Conservation (phyloP, 2,329 filamentous ascomycete genomes). For the Plenodomus lindquistii region DNA sequence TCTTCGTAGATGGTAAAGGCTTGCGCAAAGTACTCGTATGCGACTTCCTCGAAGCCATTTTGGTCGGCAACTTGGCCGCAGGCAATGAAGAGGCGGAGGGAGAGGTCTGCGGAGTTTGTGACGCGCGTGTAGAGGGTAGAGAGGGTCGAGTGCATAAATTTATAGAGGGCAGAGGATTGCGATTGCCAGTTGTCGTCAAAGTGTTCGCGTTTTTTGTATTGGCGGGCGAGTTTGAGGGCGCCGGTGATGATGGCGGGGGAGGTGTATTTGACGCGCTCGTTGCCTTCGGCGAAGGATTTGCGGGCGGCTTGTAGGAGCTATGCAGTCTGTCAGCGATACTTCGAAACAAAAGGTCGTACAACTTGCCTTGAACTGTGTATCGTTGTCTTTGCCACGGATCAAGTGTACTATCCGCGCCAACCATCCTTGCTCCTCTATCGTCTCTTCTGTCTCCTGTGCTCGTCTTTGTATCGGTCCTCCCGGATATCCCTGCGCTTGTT, state of each 20-base stretch:
- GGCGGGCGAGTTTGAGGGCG: slow-evolving; percentile 84
- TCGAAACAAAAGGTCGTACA: no score
- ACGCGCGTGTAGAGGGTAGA: slow-evolving; percentile 88
- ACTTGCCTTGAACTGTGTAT: slow-evolving; percentile 80
- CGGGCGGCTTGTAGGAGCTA: slow-evolving; percentile 81
- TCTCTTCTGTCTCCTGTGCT: slow-evolving; percentile 89
- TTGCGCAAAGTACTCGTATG: slow-evolving; percentile 97
- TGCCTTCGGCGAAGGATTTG: slow-evolving; percentile 87
- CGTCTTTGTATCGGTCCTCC: slow-evolving; percentile 75
- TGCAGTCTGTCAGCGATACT: slow-evolving; percentile 17
- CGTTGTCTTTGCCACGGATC: slow-evolving; percentile 80
- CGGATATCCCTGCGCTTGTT: slow-evolving; percentile 78
- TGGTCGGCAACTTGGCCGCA: slow-evolving; percentile 93
- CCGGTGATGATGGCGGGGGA: slow-evolving; percentile 90
- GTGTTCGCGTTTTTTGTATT: slow-evolving; percentile 89
- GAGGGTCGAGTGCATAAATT: slow-evolving; percentile 89
- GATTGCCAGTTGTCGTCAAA: slow-evolving; percentile 75
- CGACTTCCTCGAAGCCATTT: slow-evolving; percentile 89
- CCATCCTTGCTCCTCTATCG: slow-evolving; percentile 97
- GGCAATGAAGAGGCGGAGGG: slow-evolving; percentile 84
- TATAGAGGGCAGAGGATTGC: slow-evolving; percentile 82
- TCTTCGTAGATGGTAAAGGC: slow-evolving; percentile 99
- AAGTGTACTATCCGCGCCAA: slow-evolving; percentile 90
- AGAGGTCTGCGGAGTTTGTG: slow-evolving; percentile 82
- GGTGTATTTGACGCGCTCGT: slow-evolving; percentile 94